These are phyloP conservation scores for Paramecium pentaurelia DNA, from an alignment of 73 alveolate genomes.

Conservation along the genomic window DNA sequence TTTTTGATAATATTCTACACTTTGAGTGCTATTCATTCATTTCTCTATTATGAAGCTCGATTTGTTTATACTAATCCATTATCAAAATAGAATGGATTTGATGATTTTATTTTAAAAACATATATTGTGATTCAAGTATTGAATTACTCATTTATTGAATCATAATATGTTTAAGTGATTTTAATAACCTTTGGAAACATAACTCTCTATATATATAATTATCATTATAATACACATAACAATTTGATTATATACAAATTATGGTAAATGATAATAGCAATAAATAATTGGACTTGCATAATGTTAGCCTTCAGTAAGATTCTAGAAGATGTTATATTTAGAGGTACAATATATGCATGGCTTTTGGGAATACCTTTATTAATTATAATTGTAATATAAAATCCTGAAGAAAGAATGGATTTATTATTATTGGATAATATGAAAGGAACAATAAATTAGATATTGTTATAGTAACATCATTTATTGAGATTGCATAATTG, in stretches of 20 bases:
- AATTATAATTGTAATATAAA: background rate
- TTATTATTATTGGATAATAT: background rate
- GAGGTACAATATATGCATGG: constrained; percentile 35
- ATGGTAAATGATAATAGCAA: background rate
- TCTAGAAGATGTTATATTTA: constrained; percentile 3
- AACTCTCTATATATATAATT: background rate
- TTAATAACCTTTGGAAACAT: background rate
- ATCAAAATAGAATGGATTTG: background rate
- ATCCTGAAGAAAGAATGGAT: constrained; percentile 24
- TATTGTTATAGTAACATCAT: background rate
- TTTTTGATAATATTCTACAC: background rate
- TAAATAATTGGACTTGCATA: constrained; percentile 7
- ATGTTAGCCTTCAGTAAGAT: constrained; percentile 14
- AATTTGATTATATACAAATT: background rate
- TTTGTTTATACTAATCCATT: background rate
- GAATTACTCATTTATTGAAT: background rate
- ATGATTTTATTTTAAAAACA: constrained; percentile 37
- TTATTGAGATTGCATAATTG: background rate
- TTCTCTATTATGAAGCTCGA: constrained; percentile 2
- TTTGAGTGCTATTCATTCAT: background rate
- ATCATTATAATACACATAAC: background rate
- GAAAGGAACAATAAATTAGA: background rate
- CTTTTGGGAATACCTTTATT: constrained; percentile 24
- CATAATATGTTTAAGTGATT: background rate
- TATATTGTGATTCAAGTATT: background rate